Evolutionary conservation across 805 yeast species (phyloP).

Genomic region (Brettanomyces naardenensis): DNA sequence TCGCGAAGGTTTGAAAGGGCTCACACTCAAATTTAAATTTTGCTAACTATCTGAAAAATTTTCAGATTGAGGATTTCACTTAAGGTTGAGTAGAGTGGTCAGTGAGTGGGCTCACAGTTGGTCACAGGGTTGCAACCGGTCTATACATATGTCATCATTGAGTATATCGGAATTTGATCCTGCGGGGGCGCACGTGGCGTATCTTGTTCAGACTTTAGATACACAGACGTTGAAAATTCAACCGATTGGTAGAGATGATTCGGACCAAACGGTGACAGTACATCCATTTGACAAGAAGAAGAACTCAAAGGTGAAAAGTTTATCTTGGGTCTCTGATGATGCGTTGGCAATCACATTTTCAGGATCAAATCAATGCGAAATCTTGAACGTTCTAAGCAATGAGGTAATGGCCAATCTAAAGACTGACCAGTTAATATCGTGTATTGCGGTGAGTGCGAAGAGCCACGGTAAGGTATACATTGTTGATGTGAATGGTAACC

Average conservation of each 20-base stretch:
- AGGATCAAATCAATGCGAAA: not conserved
- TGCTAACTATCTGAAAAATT: too few species aligned
- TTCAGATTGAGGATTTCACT: not conserved
- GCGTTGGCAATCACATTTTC: not conserved
- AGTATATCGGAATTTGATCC: slow-evolving; percentile 3
- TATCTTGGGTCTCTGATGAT: slow-evolving; percentile 1
- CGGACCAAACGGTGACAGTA: not conserved
- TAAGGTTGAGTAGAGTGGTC: too few species aligned
- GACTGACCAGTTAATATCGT: not conserved
- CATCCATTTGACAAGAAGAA: slow-evolving; percentile 2
- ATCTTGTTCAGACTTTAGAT: slow-evolving; percentile 7
- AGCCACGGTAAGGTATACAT: not conserved
- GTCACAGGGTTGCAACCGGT: not conserved
- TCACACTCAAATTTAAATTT: too few species aligned
- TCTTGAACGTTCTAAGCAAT: not conserved
- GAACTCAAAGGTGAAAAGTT: not conserved
- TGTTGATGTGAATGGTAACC: not conserved
- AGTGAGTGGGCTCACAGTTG: too few species aligned
- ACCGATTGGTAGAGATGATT: slow-evolving; percentile 1
- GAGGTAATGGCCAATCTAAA: not conserved
- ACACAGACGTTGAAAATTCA: slow-evolving; percentile 6
- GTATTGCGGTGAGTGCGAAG: not conserved
- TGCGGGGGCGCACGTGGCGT: slow-evolving; percentile 5
- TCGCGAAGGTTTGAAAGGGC: too few species aligned
- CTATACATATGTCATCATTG: not conserved